These are phyloP conservation scores for Arachis hypogaea DNA, from an alignment of 306 rosid genomes.

Conservation along the genomic window DNA sequence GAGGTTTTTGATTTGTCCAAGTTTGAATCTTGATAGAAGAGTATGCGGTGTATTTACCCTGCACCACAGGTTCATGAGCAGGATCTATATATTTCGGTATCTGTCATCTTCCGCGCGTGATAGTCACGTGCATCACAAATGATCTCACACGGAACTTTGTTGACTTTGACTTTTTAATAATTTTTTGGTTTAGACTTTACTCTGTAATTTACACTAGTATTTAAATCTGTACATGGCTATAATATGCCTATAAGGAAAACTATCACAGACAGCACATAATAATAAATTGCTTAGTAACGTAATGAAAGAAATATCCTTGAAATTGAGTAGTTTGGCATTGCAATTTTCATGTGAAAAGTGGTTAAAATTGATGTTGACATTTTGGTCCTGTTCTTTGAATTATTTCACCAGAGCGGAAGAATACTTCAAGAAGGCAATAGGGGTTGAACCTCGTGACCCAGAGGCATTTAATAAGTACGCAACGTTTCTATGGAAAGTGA, in stretches of 20 bases:
- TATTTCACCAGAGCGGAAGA: constrained; percentile 74
- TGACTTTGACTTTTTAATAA: constrained; percentile 35
- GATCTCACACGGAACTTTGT: constrained; percentile 26
- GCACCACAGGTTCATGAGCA: constrained; percentile 37
- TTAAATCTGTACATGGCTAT: no score
- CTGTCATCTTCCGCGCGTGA: constrained; percentile 44
- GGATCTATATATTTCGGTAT: background rate
- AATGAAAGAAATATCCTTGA: background rate
- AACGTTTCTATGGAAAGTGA: constrained; percentile 73
- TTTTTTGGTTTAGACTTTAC: no score
- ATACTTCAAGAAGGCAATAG: constrained; percentile 74
- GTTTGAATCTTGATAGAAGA: constrained; percentile 34
- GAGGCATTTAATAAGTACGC: constrained; percentile 87
- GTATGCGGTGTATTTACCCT: constrained; percentile 46
- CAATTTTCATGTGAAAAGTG: constrained; percentile 40
- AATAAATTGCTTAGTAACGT: background rate
- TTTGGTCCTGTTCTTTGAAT: background rate
- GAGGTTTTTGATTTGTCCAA: constrained; percentile 14
- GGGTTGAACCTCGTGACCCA: constrained; percentile 70
- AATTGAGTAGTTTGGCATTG: background rate
- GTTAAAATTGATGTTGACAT: constrained; percentile 25
- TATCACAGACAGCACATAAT: background rate
- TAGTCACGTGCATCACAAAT: constrained; percentile 34
- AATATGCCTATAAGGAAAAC: background rate
- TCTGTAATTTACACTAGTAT: no score